phyloP scores from a whole-genome alignment of 2,329 filamentous ascomycete species.

The Akanthomyces dipterigenus region DNA sequence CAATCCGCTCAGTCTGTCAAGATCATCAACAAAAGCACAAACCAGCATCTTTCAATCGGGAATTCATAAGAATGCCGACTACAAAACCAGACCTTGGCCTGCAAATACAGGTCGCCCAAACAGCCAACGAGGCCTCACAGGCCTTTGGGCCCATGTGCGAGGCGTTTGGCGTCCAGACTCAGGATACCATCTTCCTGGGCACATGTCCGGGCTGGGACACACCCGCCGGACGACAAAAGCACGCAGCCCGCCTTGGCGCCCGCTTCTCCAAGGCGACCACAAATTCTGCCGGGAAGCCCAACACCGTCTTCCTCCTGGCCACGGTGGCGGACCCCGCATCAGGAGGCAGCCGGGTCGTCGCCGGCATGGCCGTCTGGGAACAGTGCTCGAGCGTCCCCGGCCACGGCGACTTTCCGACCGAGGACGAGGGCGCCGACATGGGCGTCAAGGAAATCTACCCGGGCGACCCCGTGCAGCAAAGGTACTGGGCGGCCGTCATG shows the following conservation, averaged over 20 bases:
- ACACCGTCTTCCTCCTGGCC: slow-evolving; percentile 48
- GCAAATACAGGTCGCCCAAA: slow-evolving; percentile 22
- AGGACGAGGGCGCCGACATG: slow-evolving; percentile 24
- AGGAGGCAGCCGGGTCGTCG: slow-evolving; percentile 25
- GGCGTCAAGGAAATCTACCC: slow-evolving; percentile 35
- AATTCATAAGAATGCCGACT: neutral
- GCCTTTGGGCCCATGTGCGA: slow-evolving; percentile 21
- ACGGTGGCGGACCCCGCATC: slow-evolving; percentile 33
- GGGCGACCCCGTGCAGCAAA: slow-evolving; percentile 35
- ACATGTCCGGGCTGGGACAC: slow-evolving; percentile 51
- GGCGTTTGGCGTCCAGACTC: slow-evolving; percentile 43
- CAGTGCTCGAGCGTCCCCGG: slow-evolving; percentile 44
- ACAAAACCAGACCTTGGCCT: neutral
- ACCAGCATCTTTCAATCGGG: too few species aligned
- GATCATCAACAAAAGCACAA: too few species aligned
- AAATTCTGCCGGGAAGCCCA: slow-evolving; percentile 38
- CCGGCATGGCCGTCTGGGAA: slow-evolving; percentile 48
- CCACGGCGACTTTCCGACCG: slow-evolving; percentile 34
- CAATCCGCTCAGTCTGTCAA: neutral
- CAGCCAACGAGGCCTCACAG: slow-evolving; percentile 21
- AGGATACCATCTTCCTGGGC: slow-evolving; percentile 43
- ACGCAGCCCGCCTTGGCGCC: slow-evolving; percentile 30
- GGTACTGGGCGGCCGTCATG: slow-evolving; percentile 39
- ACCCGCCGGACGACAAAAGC: slow-evolving; percentile 31
- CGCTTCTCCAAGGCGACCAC: slow-evolving; percentile 33